phyloP scores from a whole-genome alignment of 2,329 filamentous ascomycete genomes.

The Pestalotiopsis sp. region DNA sequence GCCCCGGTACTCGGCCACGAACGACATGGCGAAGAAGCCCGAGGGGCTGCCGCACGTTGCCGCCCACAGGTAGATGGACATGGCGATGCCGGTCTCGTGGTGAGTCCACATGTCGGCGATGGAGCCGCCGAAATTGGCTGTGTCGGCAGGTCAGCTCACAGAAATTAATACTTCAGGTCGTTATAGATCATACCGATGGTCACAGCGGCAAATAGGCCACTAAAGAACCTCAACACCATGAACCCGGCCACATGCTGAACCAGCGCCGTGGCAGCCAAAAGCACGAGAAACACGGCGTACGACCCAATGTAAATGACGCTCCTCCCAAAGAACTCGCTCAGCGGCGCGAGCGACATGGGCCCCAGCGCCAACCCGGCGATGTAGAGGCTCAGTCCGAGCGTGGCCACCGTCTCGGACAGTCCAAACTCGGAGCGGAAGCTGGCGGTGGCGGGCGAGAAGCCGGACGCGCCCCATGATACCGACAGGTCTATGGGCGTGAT shows the following conservation, averaged over 20 bases:
- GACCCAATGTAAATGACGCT: conserved; percentile 44
- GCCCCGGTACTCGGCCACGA: conserved; percentile 42
- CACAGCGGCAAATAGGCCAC: conserved; percentile 45
- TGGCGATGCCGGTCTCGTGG: conserved; percentile 40
- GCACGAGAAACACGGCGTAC: conserved; percentile 42
- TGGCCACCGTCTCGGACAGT: conserved; percentile 40
- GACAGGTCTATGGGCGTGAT: conserved; percentile 34
- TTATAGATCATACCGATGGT: conserved; percentile 24
- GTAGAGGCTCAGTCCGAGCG: conserved; percentile 47
- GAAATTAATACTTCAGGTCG: no score
- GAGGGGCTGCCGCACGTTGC: conserved; percentile 47
- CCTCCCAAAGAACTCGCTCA: conserved; percentile 43
- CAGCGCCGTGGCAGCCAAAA: conserved; percentile 45
- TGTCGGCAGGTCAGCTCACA: neutral
- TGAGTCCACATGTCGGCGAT: conserved; percentile 47
- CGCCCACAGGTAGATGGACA: conserved; percentile 42
- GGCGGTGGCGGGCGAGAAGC: conserved; percentile 45
- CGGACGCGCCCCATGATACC: conserved; percentile 47
- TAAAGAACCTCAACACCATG: conserved; percentile 42
- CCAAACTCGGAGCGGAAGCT: conserved; percentile 44
- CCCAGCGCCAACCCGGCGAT: conserved; percentile 46
- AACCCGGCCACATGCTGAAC: conserved; percentile 43
- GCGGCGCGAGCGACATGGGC: conserved; percentile 33
- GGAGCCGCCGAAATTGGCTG: conserved; percentile 42
- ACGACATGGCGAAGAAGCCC: conserved; percentile 47